These are phyloP conservation scores for Microstegium vimineum DNA, from an alignment of 176 grass and related monocot genomes.

Conservation along the genomic window DNA sequence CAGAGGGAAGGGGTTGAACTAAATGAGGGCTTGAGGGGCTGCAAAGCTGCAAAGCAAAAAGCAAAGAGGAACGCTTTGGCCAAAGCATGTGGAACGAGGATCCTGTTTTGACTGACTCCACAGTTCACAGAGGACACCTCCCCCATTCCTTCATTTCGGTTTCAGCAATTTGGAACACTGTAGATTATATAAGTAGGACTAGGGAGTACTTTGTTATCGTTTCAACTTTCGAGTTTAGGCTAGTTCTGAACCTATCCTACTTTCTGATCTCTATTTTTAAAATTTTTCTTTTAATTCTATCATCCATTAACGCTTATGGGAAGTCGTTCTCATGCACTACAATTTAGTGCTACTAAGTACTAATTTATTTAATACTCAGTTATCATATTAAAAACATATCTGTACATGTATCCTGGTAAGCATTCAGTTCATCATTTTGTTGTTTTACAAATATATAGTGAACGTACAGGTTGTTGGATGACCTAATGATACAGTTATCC, in stretches of 20 bases:
- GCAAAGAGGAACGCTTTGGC: conserved; percentile 31
- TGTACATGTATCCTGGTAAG: background rate
- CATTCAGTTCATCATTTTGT: background rate
- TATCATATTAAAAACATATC: background rate
- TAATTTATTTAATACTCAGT: background rate
- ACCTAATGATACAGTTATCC: background rate
- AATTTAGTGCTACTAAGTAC: background rate
- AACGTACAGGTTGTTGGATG: background rate
- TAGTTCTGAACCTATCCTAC: background rate
- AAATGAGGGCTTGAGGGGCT: conserved; percentile 19
- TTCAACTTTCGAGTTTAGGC: background rate
- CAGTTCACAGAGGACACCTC: conserved; percentile 12
- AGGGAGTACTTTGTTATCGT: background rate
- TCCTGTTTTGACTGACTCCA: conserved; percentile 71
- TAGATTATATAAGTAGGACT: conserved; percentile 1
- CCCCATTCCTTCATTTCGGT: background rate
- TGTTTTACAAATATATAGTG: background rate
- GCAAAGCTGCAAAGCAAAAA: conserved; percentile 95
- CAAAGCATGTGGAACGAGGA: conserved; percentile 45
- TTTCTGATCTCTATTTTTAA: background rate
- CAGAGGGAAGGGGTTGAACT: background rate
- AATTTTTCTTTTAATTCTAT: background rate
- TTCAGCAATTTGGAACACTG: background rate
- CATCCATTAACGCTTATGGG: background rate
- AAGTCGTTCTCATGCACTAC: background rate